phyloP scores from a whole-genome alignment of 306 rosid genomes.

The Sindora glabra region DNA sequence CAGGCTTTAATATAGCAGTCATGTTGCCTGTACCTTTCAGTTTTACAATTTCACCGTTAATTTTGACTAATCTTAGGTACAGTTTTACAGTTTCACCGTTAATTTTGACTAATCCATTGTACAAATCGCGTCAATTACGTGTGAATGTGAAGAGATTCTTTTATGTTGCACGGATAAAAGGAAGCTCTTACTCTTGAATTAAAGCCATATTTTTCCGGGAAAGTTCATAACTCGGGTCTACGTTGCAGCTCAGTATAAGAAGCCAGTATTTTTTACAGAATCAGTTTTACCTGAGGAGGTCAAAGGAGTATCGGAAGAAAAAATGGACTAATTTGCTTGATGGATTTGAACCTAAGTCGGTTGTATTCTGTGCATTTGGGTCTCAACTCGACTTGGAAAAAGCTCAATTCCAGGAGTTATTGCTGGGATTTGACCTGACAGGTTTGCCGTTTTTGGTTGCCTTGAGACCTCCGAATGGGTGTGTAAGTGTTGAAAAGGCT shows the following conservation, averaged over 20 bases:
- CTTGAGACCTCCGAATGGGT: conserved; percentile 38
- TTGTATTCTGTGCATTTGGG: conserved; percentile 58
- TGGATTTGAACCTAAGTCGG: conserved; percentile 14
- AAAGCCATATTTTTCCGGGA: too few relatives aligned
- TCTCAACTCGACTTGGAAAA: conserved; percentile 35
- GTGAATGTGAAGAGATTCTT: too few relatives aligned
- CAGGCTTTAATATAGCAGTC: too few relatives aligned
- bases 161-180: too few relatives aligned
- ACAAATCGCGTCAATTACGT: too few relatives aligned
- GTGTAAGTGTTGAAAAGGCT: conserved; percentile 33
- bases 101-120: too few relatives aligned
- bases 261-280: conserved; percentile 32
- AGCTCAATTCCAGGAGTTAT: conserved; percentile 41
- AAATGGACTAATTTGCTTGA: conserved; percentile 28
- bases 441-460: conserved; percentile 42
- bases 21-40: too few relatives aligned
- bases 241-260: conserved; percentile 19
- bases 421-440: conserved; percentile 45
- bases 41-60: too few relatives aligned
- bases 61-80: too few relatives aligned
- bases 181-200: too few relatives aligned
- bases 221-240: too few relatives aligned
- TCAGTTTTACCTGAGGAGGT: conserved; percentile 21
- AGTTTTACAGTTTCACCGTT: too few relatives aligned
- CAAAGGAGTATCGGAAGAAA: conserved; percentile 3